Evolutionary conservation across 2,329 filamentous ascomycete species (phyloP), one percentile per base, ranked within the genome.

Genomic region (Arthrobotrys conoides): DNA sequence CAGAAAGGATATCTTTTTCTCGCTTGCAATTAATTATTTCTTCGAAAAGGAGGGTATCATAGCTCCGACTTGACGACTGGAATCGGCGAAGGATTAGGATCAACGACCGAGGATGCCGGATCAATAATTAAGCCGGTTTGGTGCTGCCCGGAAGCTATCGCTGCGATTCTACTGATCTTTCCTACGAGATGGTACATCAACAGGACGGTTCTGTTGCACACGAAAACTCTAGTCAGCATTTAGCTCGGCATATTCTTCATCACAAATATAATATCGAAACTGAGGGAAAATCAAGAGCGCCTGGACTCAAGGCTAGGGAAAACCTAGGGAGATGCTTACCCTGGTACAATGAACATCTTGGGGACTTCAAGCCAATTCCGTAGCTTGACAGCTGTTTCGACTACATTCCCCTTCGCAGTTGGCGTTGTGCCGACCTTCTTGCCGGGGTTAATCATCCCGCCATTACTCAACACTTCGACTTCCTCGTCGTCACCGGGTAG

Each of bases 401-500:
- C 85, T 66, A 72, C 63, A 46, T 72, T 72, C 4, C 68, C 68
- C 44, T 33, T 27, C 1, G 30, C 36, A 0, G 68, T 64, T 57
- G 85, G 84, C 53, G 85, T 83, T 61, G 84, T 84, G n/a, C 84
- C 84, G 16, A 84, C 20, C 44, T 46, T 71, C 36, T 53, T 61
- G 46, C 73, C 67, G 12, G 61, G 66, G 1, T 77, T 82, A 4
- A 82, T 80, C 22, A 82, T 71, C 33, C 68, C 66, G 16, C 73
- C 66, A 8, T 57, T 71, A 5, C 48, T 48, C 14, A 75, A 57
- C 44, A 79, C 68, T 2, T 67, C 65, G n/a, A 72, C 63, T 55
- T 68, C 63, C 20, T 69, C 86, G 5, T 89, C 86, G 80, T 91
- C 91, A 3, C 90, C 87, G 0, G 96, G 96, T 82, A 98, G 97